phyloP scores from a whole-genome alignment of 805 yeast genomes.

The Yamadazyma nakazawae region DNA sequence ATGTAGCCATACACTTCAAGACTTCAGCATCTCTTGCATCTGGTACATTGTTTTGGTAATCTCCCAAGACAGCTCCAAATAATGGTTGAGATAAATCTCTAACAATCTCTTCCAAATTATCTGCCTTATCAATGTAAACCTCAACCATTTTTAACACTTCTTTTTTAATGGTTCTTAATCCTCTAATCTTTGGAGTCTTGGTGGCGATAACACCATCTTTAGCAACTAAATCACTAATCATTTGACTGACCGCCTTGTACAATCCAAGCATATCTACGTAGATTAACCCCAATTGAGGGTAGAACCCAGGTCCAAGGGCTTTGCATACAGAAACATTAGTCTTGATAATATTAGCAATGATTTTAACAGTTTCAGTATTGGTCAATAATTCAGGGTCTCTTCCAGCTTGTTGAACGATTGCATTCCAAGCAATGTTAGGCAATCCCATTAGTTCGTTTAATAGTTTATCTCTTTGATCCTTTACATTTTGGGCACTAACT shows the following conservation, averaged over 20 bases:
- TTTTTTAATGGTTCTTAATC: conserved; percentile 92
- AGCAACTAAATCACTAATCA: conserved; percentile 80
- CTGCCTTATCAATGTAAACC: conserved; percentile 83
- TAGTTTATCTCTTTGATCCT: conserved; percentile 65
- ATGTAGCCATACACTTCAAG: conserved; percentile 87
- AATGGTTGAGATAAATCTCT: conserved; percentile 79
- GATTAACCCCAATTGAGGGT: conserved; percentile 80
- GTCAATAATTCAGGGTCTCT: conserved; percentile 77
- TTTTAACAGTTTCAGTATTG: conserved; percentile 82
- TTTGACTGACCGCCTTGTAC: conserved; percentile 81
- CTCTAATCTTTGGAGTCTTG: conserved; percentile 91
- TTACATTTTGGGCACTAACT: conserved; percentile 78
- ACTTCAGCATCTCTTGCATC: conserved; percentile 99
- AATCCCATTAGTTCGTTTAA: conserved; percentile 78
- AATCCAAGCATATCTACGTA: conserved; percentile 87
- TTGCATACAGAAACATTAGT: conserved; percentile 94
- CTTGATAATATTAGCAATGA: conserved; percentile 88
- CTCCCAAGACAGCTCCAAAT: conserved; percentile 81
- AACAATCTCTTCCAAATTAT: conserved; percentile 79
- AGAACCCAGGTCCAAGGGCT: conserved; percentile 90
- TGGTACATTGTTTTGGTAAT: conserved; percentile 83
- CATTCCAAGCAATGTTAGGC: conserved; percentile 94
- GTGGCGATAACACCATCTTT: conserved; percentile 85
- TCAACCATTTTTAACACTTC: conserved; percentile 88
- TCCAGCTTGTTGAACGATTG: conserved; percentile 80